Evolutionary conservation across 225 moss, liverwort and hornwort genomes (phyloP).

Genomic region (Climacium dendroides): DNA sequence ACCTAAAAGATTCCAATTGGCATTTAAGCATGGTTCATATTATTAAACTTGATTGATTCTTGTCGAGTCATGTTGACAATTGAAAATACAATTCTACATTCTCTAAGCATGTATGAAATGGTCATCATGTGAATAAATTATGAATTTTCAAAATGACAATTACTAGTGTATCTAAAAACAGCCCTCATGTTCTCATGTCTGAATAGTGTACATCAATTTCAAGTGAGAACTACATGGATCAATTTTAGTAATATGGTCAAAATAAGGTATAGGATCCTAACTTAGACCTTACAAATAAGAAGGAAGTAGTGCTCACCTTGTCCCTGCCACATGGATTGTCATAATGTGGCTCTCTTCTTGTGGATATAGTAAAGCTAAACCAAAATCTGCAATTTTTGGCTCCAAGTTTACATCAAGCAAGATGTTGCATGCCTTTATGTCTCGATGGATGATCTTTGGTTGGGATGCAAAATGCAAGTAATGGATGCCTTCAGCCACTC

Average conservation of each 20-base stretch:
- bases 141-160: background rate
- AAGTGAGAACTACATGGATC: fast-evolving
- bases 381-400: background rate
- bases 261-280: background rate
- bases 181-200: no score
- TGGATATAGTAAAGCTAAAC: background rate
- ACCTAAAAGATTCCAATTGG: no score
- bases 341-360: background rate
- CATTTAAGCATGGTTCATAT: background rate
- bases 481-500: background rate
- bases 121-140: background rate
- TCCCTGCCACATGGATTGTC: background rate
- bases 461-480: background rate
- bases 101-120: background rate
- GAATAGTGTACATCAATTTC: fast-evolving
- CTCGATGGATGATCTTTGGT: background rate
- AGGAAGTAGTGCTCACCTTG: background rate
- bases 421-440: background rate
- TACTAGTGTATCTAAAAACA: background rate
- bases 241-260: background rate
- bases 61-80: background rate
- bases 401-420: background rate
- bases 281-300: background rate
- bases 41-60: background rate
- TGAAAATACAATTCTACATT: background rate